Evolutionary conservation across 2,329 filamentous ascomycete genomes (phyloP), one percentile per base, ranked within the genome.

Genomic region (Talaromyces sp.): DNA sequence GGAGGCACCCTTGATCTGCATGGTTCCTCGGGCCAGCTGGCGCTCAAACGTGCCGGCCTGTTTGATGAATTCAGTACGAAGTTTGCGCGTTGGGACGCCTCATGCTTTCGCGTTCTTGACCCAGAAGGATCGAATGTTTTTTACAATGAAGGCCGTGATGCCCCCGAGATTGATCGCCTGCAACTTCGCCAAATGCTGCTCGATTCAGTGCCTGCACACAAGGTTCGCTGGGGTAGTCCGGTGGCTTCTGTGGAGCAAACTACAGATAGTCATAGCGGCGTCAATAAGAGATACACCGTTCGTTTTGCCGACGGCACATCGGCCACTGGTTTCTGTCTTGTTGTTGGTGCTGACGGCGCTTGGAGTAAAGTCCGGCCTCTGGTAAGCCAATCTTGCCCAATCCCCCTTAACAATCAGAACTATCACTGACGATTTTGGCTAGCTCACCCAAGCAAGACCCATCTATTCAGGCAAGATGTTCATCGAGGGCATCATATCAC

Each of bases 131-230:
- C 54, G 3, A 25, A 57, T 30, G 17, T 42, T 28, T 28, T 33
- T 42, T 32, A 42, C 22, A 58, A 67, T 5, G 68, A 71, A 33
- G 70, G 66, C 4, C 65, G 64, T 5, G 70, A 74, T 49, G 64
- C 71, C 15, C 78, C 78, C 0, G 78, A 80, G 65, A 77, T 79
- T 36, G 78, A 80, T 65, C 73, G 77, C 2, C 58, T 62, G 13
- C 69, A 73, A 44, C 60, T 80, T 58, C 67, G 74, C 9, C 49
- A 66, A n/a, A 62, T 78, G 25, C 68, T 80, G 1, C 65, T 79
- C n/a, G 63, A 68, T 10, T 70, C 72, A 1, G 65, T 79, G 3
- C 72, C 75, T 0, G 60, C 62, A 2, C 65, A 71, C 3, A 72
- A 65, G 54, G 68, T 79, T 22, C 63, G 62, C 30, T 79, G 77